Evolutionary conservation across 2,329 filamentous ascomycete species (phyloP).

Genomic region (Curvularia verruculosa): DNA sequence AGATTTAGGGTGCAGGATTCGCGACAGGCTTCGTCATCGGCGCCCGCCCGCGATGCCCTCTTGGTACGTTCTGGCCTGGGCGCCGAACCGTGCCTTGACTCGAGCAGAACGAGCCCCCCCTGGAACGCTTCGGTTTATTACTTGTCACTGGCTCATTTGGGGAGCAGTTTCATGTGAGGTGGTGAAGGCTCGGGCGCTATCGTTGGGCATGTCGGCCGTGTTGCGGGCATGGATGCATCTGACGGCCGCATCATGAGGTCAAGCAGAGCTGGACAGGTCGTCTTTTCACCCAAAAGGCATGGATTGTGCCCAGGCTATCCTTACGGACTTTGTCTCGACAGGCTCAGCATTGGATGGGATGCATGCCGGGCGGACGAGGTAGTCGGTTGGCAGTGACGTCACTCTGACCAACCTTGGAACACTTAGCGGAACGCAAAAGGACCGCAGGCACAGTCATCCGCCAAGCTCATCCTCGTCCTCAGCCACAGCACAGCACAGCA

Average conservation of each 20-base stretch:
- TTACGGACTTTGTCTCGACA: conserved; percentile 20
- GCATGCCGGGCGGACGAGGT: conserved; percentile 13
- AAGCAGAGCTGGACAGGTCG: conserved; percentile 1
- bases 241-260: conserved; percentile 1
- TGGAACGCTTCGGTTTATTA: conserved; percentile 9
- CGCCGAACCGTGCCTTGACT: conserved; percentile 20
- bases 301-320: conserved; percentile 25
- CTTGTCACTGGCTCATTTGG: conserved; percentile 16
- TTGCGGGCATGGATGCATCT: conserved; percentile 1
- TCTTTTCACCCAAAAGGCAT: conserved; percentile 9
- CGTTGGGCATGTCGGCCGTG: conserved; percentile 21
- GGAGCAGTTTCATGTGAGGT: conserved; percentile 7
- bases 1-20: conserved; percentile 27
- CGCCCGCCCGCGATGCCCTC: conserved; percentile 16
- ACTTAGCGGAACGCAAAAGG: conserved; percentile 4
- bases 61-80: conserved; percentile 17
- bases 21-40: conserved; percentile 38
- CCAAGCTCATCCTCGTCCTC: conserved; percentile 12
- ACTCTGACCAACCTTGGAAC: conserved; percentile 8
- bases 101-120: conserved; percentile 13
- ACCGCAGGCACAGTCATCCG: conserved; percentile 10
- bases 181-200: conserved; percentile 17
- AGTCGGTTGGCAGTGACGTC: conserved; percentile 29
- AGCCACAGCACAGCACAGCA: conserved; percentile 21
- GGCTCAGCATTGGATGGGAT: conserved; percentile 21